Base-by-base conservation (phyloP, 2,329 filamentous ascomycete species). In the Neofusicoccum cordaticola region DNA sequence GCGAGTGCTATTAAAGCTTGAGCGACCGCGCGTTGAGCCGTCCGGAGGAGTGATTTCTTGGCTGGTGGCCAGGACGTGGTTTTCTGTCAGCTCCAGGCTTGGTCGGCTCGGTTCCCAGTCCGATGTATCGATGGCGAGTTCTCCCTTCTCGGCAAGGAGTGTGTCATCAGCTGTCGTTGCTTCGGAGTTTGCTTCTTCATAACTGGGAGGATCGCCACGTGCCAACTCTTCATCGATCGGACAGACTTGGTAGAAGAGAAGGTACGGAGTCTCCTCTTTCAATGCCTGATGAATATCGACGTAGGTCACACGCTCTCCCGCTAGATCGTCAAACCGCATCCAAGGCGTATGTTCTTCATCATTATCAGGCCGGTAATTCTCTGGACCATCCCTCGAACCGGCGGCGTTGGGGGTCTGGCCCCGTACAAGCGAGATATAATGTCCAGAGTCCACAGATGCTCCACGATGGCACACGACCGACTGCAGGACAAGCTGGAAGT, bases 221-320 rank as follows among this genome's bases (percentile, higher is more conserved):
- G 61, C 60, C n/a, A 79, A 77, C 67, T 90, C 85, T 64, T 93
- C 90, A 35, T 92, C 86, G 71, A 96, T 92, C 0, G 94, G 93
- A 35, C 96, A 86, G 45, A 98, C 91, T 75, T 97, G 94, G 73
- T 97, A 99, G 77, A 98, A 98, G 0, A 99, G 82, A 6, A 98
- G 84, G 74, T 98, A 98, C 0, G 95, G 94, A 75, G 92, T 96
- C 75, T 97, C 93, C n/a, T 90, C 85, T 69, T 87, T 89, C 57
- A 98, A 79, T 0, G 91, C 89, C 69, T 89, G 80, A 67, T 91
- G 88, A 67, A 97, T 90, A 71, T 96, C 87, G 56, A 97, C 88
- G 63, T 90, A 84, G 0, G 83, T 84, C 2, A 98, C 90, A 31
- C 94, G 86, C 64, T 88, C 84, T 41, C 85, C 81, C 0, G 86